These are phyloP conservation scores for Citrus glauca DNA, from an alignment of 345 rosid genomes.

Conservation along the genomic window DNA sequence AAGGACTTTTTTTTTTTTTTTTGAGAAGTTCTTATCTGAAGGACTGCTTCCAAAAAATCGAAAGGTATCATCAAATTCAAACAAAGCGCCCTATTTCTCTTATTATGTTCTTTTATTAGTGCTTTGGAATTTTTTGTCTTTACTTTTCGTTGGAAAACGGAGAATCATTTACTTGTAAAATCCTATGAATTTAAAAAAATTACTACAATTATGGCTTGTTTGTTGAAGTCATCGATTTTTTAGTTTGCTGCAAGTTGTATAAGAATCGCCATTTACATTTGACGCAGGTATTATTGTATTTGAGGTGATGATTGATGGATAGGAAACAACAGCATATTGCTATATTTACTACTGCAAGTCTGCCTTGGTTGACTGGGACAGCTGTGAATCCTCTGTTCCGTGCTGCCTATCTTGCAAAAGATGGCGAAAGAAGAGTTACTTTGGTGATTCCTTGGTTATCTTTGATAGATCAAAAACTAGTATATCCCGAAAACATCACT, in stretches of 20 bases:
- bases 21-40: not conserved
- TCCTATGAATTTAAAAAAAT: not conserved
- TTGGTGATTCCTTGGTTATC: constrained; percentile 97
- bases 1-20: too few relatives aligned
- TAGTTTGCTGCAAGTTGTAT: not conserved
- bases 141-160: not conserved
- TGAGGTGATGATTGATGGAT: constrained; percentile 46
- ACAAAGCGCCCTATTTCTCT: not conserved
- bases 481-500: constrained; percentile 55
- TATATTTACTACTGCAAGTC: constrained; percentile 87
- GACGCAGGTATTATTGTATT: not conserved
- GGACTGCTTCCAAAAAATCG: not conserved
- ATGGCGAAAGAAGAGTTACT: constrained; percentile 58
- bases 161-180: not conserved
- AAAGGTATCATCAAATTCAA: not conserved
- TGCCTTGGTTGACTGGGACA: constrained; percentile 99
- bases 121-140: not conserved
- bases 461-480: constrained; percentile 59
- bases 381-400: constrained; percentile 95
- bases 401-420: constrained; percentile 86
- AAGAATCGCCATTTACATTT: not conserved
- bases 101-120: not conserved
- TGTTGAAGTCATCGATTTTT: not conserved
- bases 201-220: not conserved
- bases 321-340: constrained; percentile 53